Conservation (phyloP, 176 grass and related monocot genomes). For the Metroxylon sagu region DNA sequence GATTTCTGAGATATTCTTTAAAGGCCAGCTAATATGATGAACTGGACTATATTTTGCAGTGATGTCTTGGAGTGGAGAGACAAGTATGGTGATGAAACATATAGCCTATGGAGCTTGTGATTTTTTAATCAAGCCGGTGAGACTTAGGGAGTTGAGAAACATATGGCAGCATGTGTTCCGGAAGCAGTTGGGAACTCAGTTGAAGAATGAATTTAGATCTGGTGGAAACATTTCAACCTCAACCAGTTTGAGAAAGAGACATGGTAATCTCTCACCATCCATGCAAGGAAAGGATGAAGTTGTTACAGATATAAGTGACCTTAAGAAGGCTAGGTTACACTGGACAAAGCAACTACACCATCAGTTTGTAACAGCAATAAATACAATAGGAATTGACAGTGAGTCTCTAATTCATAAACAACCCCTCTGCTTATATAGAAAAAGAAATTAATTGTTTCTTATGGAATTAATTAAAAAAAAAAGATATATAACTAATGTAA, state of each 20-base stretch:
- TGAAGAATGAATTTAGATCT: background rate
- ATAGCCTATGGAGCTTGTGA: slow-evolving; percentile 34
- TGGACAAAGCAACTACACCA: slow-evolving; percentile 12
- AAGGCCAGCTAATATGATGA: no score
- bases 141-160: slow-evolving; percentile 28
- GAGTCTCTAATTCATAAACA: background rate
- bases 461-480: no score
- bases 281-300: no score
- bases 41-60: slow-evolving; percentile 3
- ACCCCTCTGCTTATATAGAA: no score
- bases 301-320: no score
- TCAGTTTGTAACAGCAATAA: slow-evolving; percentile 32
- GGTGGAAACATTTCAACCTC: no score
- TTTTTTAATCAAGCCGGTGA: slow-evolving; percentile 45
- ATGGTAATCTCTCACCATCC: no score
- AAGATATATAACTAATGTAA: no score
- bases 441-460: no score
- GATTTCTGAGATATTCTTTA: no score
- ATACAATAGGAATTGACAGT: slow-evolving; percentile 28
- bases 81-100: slow-evolving; percentile 37
- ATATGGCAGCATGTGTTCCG: slow-evolving; percentile 47
- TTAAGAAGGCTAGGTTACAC: no score
- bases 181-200: slow-evolving; percentile 20
- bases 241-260: no score
- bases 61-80: slow-evolving; percentile 33